Evolutionary conservation across 371 early-diverging fungal genomes (phyloP).

Genomic region (Apophysomyces elegans): DNA sequence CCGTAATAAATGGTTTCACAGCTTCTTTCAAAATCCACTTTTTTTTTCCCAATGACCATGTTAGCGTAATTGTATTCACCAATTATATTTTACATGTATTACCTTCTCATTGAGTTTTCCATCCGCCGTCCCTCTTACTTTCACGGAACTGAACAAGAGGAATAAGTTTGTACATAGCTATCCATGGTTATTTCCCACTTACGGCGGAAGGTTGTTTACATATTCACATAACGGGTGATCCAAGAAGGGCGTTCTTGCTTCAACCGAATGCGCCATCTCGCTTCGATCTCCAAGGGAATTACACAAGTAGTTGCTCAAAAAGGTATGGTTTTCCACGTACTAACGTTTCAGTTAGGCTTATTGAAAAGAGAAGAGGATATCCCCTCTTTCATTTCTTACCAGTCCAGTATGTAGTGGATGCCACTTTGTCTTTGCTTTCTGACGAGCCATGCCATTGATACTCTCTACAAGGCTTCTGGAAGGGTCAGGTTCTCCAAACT

Average conservation of each 20-base stretch:
- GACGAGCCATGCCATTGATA: conserved; percentile 15
- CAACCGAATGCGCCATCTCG: conserved; percentile 35
- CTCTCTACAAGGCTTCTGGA: neutral
- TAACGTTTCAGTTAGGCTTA: neutral
- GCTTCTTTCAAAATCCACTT: conserved; percentile 34
- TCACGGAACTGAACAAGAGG: neutral
- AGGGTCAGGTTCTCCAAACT: conserved; percentile 19
- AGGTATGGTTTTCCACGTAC: conserved; percentile 28
- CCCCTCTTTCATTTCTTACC: neutral
- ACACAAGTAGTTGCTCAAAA: conserved; percentile 25
- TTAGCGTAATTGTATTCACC: no score
- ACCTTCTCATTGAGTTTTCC: conserved; percentile 2
- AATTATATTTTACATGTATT: neutral
- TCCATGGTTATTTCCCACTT: neutral
- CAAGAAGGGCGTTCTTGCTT: conserved; percentile 33
- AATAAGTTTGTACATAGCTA: neutral
- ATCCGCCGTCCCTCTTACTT: neutral
- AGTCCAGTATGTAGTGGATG: conserved; percentile 30
- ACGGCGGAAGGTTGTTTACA: conserved; percentile 29
- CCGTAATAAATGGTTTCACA: conserved; percentile 28
- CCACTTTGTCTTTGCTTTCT: conserved; percentile 26
- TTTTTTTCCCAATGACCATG: conserved; percentile 4
- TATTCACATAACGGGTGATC: conserved; percentile 29
- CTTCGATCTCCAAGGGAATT: conserved; percentile 31
- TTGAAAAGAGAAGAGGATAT: neutral